Evolutionary conservation across 2,329 filamentous ascomycete species (phyloP).

Genomic region (Pseudogymnoascus sp.): DNA sequence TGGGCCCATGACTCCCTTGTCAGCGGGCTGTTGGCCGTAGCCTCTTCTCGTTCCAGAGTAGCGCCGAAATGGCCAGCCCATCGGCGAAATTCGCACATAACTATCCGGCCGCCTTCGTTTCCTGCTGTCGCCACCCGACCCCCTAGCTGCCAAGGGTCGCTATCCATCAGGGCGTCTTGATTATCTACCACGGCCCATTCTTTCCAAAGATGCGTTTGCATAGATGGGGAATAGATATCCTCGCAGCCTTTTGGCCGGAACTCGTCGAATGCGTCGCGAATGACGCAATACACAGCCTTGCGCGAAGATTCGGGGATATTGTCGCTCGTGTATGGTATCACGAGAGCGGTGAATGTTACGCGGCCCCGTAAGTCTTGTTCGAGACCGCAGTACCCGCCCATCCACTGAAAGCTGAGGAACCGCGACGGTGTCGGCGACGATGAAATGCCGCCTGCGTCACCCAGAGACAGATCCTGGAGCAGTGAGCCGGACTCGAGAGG

Average conservation of each 20-base stretch:
- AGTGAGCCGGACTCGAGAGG: neutral
- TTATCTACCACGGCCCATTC: neutral
- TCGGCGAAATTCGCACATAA: conserved; percentile 16
- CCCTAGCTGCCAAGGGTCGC: neutral
- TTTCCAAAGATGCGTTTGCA: neutral
- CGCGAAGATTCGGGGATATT: neutral
- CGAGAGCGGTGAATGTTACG: neutral
- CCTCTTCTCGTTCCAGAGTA: conserved; percentile 15
- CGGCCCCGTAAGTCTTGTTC: neutral
- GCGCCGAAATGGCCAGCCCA: conserved; percentile 8
- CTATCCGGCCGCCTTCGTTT: conserved; percentile 17
- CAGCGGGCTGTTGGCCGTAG: conserved; percentile 12
- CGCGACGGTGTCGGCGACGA: neutral
- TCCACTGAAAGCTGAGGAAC: neutral
- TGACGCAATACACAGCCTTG: neutral
- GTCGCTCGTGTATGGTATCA: neutral
- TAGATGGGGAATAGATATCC: neutral
- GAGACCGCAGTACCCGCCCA: neutral
- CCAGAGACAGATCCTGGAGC: neutral
- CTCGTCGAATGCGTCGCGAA: conserved; percentile 12
- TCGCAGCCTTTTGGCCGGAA: conserved; percentile 14
- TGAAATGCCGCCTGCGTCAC: neutral
- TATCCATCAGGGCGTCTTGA: neutral
- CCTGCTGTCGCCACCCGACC: conserved; percentile 22
- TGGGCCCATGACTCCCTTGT: conserved; percentile 17